Conservation (phyloP, 768 basidiomycete genomes). For the Rhizopogon vulgaris region DNA sequence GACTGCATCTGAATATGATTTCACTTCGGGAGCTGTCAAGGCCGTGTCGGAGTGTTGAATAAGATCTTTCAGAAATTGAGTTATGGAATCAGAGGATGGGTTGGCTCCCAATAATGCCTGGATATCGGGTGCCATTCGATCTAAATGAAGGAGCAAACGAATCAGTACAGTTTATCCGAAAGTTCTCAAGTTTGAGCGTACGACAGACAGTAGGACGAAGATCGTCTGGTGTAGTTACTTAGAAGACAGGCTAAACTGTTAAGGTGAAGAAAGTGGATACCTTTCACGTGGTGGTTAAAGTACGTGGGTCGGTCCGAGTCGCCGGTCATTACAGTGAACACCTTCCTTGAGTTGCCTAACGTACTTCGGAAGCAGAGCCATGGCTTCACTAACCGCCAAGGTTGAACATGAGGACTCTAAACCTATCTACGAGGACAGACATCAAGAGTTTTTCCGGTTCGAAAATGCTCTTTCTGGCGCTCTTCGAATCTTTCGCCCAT, state of each 20-base stretch:
- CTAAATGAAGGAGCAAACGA: neutral
- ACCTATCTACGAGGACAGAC: neutral
- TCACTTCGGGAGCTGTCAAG: slow-evolving; percentile 50
- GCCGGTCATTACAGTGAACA: neutral
- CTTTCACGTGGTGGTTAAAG: neutral
- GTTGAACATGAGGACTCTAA: slow-evolving; percentile 2
- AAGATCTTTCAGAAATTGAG: slow-evolving; percentile 33
- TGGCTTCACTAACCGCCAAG: neutral
- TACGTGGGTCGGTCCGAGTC: too few relatives aligned
- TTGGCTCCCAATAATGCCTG: slow-evolving; percentile 43
- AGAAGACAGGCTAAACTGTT: neutral
- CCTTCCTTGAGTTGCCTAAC: neutral
- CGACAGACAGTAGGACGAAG: neutral
- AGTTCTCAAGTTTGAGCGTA: neutral
- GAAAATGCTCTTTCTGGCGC: slow-evolving; percentile 6
- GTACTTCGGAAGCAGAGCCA: neutral
- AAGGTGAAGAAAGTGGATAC: too few relatives aligned
- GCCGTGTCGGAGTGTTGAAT: slow-evolving; percentile 13
- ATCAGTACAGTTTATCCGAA: neutral
- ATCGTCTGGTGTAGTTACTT: neutral
- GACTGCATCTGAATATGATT: slow-evolving; percentile 74
- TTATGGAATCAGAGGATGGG: slow-evolving; percentile 42
- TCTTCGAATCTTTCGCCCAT: slow-evolving; percentile 37
- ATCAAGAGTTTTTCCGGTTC: neutral
- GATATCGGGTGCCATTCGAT: slow-evolving; percentile 13